Evolutionary conservation across 371 early-diverging fungal species (phyloP).

Genomic region (Choanephora cucurbitarum): DNA sequence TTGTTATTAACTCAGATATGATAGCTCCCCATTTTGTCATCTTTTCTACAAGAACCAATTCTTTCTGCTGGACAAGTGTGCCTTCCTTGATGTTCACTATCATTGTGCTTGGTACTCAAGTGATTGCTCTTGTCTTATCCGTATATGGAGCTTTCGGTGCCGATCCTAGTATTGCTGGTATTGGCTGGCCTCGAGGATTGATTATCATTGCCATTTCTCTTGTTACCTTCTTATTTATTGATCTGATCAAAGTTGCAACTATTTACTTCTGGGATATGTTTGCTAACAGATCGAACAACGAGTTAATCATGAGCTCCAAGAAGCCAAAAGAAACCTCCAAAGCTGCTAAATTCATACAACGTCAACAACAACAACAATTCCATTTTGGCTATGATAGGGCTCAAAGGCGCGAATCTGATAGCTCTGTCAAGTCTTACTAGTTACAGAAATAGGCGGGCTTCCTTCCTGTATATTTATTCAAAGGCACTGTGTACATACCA

Average conservation of each 20-base stretch:
- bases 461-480: no score
- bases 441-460: background rate
- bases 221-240: conserved; percentile 74
- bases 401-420: conserved; percentile 30
- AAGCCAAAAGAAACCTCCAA: conserved; percentile 16
- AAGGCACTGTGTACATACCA: no score
- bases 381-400: conserved; percentile 43
- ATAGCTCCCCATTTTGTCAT: conserved; percentile 93
- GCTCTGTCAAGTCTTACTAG: conserved; percentile 39
- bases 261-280: conserved; percentile 66
- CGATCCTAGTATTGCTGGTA: conserved; percentile 37
- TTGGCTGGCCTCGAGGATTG: conserved; percentile 59
- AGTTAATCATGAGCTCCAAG: conserved; percentile 11
- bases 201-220: conserved; percentile 70
- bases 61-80: conserved; percentile 86
- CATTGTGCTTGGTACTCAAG: conserved; percentile 88
- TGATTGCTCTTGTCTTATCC: conserved; percentile 87
- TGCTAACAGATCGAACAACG: conserved; percentile 6
- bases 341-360: conserved; percentile 22
- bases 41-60: conserved; percentile 88
- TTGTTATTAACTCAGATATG: conserved; percentile 61
- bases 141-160: conserved; percentile 64
- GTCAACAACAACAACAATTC: conserved; percentile 23
- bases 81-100: conserved; percentile 80
- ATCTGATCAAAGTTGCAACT: conserved; percentile 81